These are phyloP conservation scores for Fusarium xylarioides DNA, from an alignment of 2,329 filamentous ascomycete genomes.

Conservation along the genomic window DNA sequence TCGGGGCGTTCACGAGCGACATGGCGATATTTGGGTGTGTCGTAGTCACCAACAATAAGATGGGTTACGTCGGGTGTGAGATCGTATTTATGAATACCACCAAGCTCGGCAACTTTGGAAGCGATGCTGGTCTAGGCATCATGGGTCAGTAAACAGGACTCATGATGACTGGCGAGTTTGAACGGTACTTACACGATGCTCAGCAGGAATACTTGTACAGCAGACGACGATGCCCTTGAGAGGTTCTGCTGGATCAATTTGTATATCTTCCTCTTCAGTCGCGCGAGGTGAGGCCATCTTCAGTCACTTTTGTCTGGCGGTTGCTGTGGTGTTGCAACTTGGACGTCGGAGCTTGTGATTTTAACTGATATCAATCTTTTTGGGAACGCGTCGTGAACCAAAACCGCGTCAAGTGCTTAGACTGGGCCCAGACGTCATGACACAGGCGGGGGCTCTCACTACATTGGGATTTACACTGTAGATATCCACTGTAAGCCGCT, in stretches of 20 bases:
- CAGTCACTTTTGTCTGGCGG: constrained; percentile 5
- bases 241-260: constrained; percentile 68
- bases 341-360: constrained; percentile 21
- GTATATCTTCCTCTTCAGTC: constrained; percentile 41
- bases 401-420: constrained; percentile 39
- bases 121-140: constrained; percentile 62
- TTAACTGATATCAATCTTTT: constrained; percentile 34
- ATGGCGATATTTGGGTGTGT: constrained; percentile 94
- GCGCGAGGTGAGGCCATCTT: constrained; percentile 44
- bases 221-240: constrained; percentile 80
- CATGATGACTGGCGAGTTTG: constrained; percentile 3
- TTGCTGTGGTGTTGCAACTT: constrained; percentile 26
- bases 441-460: neutral
- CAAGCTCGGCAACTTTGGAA: constrained; percentile 78
- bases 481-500: neutral
- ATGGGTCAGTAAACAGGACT: neutral
- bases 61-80: constrained; percentile 97
- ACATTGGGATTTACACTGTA: constrained; percentile 6
- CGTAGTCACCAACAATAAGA: constrained; percentile 86
- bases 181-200: constrained; percentile 72
- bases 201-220: constrained; percentile 84
- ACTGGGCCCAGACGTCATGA: constrained; percentile 28
- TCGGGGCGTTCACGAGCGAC: constrained; percentile 90
- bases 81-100: constrained; percentile 87
- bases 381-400: constrained; percentile 36